These are phyloP conservation scores for Aureobasidium sp. DNA, from an alignment of 2,329 filamentous ascomycete genomes.

Conservation along the genomic window DNA sequence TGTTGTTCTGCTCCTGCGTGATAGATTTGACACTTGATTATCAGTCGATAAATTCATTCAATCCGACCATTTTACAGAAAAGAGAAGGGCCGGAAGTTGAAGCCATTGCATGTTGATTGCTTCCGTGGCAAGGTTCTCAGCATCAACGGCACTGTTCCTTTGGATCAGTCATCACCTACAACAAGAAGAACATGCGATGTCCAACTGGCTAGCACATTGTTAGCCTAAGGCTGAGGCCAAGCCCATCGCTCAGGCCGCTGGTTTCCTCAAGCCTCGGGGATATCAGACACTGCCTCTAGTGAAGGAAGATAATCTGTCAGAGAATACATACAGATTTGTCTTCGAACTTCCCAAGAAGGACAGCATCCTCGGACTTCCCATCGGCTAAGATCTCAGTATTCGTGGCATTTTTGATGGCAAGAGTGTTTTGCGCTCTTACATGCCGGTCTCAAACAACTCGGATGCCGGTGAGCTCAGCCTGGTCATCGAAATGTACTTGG, in stretches of 20 bases:
- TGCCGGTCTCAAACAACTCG: slow-evolving; percentile 26
- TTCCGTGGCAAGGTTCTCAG: background rate
- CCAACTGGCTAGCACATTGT: background rate
- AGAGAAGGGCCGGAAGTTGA: no score
- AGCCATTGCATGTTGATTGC: background rate
- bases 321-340: slow-evolving; percentile 22
- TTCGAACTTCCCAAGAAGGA: slow-evolving; percentile 23
- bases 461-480: slow-evolving; percentile 43
- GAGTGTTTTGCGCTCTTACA: slow-evolving; percentile 21
- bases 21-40: no score
- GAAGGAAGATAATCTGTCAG: slow-evolving; percentile 18
- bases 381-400: slow-evolving; percentile 30
- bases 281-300: slow-evolving; percentile 43
- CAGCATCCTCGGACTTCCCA: slow-evolving; percentile 24
- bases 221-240: background rate
- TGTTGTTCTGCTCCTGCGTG: no score
- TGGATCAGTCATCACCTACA: background rate
- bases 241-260: slow-evolving; percentile 26
- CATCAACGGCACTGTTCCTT: background rate
- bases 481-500: slow-evolving; percentile 47
- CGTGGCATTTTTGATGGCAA: slow-evolving; percentile 21
- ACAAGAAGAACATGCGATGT: background rate
- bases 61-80: no score
- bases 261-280: slow-evolving; percentile 44
- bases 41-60: no score